These are phyloP conservation scores for Hymenotorrendiella dingleyae DNA, from an alignment of 2,329 filamentous ascomycete species.

Conservation along the genomic window DNA sequence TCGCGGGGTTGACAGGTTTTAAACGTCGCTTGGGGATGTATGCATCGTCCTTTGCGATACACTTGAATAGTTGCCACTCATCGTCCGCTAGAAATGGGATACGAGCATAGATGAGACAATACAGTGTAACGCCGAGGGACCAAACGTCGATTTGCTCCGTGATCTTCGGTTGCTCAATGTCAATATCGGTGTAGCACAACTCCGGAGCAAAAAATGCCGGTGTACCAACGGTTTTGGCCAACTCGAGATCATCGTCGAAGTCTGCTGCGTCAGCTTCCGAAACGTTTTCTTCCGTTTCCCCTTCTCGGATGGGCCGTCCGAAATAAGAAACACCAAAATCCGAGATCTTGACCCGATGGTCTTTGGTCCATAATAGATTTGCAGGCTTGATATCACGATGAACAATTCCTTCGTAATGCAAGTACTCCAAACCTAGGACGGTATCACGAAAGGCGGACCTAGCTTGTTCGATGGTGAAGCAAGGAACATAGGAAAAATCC, in stretches of 20 bases:
- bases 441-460: constrained; percentile 87
- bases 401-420: constrained; percentile 81
- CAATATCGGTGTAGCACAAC: constrained; percentile 80
- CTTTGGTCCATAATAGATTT: constrained; percentile 81
- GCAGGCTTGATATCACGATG: constrained; percentile 84
- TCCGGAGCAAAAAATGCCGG: constrained; percentile 97
- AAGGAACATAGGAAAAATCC: constrained; percentile 88
- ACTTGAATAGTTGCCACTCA: constrained; percentile 84
- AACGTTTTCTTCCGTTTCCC: constrained; percentile 67
- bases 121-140: constrained; percentile 93
- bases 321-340: constrained; percentile 99
- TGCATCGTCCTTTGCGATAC: constrained; percentile 87
- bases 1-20: constrained; percentile 59
- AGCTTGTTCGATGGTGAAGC: constrained; percentile 80
- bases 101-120: constrained; percentile 89
- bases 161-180: constrained; percentile 64
- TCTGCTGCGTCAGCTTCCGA: constrained; percentile 80
- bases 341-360: constrained; percentile 90
- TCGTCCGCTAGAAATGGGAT: constrained; percentile 91
- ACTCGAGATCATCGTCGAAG: constrained; percentile 85
- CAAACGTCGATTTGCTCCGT: constrained; percentile 95
- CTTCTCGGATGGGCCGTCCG: constrained; percentile 77
- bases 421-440: constrained; percentile 85
- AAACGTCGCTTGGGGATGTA: constrained; percentile 80
- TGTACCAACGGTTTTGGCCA: constrained; percentile 97